Percentiles rank a stretch among this genome's conserved stretches.
Evolutionary conservation across 345 rosid species (phyloP).

Genomic region (Cardamine occulta): DNA sequence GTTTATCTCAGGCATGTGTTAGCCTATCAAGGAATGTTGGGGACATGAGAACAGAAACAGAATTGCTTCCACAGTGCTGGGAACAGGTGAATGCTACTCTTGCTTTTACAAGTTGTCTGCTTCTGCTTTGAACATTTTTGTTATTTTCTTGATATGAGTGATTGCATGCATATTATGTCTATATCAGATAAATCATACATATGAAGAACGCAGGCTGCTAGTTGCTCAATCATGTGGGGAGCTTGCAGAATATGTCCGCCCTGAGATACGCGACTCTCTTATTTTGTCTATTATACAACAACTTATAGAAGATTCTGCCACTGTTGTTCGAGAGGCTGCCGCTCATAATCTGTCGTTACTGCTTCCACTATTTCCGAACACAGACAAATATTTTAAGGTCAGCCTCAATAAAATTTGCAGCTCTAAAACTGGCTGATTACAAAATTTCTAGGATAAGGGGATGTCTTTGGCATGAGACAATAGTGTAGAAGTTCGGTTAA

Average conservation of each 20-base stretch:
- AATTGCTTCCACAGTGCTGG: conserved; percentile 98
- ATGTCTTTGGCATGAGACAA: conserved; percentile 51
- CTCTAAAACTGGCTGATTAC: conserved; percentile 75
- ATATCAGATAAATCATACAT: conserved; percentile 86
- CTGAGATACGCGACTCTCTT: conserved; percentile 95
- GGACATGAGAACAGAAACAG: conserved; percentile 97
- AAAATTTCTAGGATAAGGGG: conserved; percentile 57
- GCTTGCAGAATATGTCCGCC: conserved; percentile 41
- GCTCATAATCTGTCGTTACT: conserved; percentile 88
- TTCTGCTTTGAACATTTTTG: conserved; percentile 4
- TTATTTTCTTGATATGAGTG: conserved; percentile 20
- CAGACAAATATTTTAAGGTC: conserved; percentile 99
- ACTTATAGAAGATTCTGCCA: conserved; percentile 91
- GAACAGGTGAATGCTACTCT: conserved; percentile 73
- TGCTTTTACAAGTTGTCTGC: conserved; percentile 36
- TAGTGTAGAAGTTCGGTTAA: conserved; percentile 37
- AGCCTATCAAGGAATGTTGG: conserved; percentile 94
- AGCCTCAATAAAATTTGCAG: conserved; percentile 79
- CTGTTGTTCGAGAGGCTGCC: conserved; percentile 94
- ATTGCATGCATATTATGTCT: conserved; percentile 38
- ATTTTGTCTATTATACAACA: conserved; percentile 93
- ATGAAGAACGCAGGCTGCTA: conserved; percentile 95
- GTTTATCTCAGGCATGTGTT: conserved; percentile 81
- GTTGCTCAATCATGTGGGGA: conserved; percentile 38
- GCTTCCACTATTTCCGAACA: conserved; percentile 89